A percentile compares a stretch with the other conserved stretches of the same genome.
Evolutionary conservation across 345 rosid genomes (phyloP).

Genomic region (Gynandropsis gynandra): DNA sequence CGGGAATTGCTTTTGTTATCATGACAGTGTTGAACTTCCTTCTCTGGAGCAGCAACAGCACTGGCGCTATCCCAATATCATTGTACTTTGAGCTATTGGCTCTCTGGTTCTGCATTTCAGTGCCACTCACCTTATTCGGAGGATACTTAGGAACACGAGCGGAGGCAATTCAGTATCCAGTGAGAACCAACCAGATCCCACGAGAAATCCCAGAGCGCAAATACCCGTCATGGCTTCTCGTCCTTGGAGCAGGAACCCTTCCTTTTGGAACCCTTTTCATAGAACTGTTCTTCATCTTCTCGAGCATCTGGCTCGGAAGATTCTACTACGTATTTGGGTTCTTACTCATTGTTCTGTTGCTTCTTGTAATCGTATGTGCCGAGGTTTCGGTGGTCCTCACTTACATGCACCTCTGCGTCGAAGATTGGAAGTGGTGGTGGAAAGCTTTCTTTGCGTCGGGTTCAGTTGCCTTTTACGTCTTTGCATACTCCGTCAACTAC

Average conservation of each 20-base stretch:
- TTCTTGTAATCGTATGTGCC: slow-evolving; percentile 63
- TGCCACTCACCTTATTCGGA: slow-evolving; percentile 71
- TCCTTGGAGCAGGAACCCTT: slow-evolving; percentile 81
- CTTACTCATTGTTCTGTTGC: slow-evolving; percentile 55
- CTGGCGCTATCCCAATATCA: slow-evolving; percentile 77
- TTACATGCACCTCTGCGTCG: slow-evolving; percentile 86
- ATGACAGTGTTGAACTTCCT: slow-evolving; percentile 60
- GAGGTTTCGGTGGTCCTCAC: slow-evolving; percentile 77
- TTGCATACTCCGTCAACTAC: slow-evolving; percentile 68
- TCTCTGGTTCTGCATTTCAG: slow-evolving; percentile 82
- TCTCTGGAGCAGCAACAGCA: slow-evolving; percentile 70
- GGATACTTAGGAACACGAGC: slow-evolving; percentile 66
- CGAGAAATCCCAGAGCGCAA: slow-evolving; percentile 78
- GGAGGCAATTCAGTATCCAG: slow-evolving; percentile 56
- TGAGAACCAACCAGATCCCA: slow-evolving; percentile 71
- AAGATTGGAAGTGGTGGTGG: slow-evolving; percentile 97
- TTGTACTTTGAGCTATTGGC: slow-evolving; percentile 51
- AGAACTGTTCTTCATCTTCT: slow-evolving; percentile 73
- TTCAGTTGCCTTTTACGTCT: slow-evolving; percentile 68
- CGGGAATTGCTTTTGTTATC: slow-evolving; percentile 70
- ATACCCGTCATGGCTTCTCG: slow-evolving; percentile 82
- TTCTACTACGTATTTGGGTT: slow-evolving; percentile 74
- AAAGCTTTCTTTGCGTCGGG: slow-evolving; percentile 85
- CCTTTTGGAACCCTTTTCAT: slow-evolving; percentile 80
- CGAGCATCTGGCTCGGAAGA: slow-evolving; percentile 84